These are phyloP conservation scores for Nitzschia sp. DNA, from an alignment of 108 stramenopile species.

Conservation along the genomic window DNA sequence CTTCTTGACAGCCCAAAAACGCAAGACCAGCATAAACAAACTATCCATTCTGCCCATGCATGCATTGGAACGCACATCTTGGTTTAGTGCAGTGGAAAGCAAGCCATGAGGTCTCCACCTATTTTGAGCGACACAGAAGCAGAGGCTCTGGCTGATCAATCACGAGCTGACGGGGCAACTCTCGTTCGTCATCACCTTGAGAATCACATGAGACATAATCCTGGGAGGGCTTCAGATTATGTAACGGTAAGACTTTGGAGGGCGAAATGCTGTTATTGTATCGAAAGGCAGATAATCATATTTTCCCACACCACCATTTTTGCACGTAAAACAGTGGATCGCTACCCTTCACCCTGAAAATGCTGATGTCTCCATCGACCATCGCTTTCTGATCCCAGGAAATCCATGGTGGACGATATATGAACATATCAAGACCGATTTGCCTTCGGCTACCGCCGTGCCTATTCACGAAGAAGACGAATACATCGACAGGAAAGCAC, in stretches of 20 bases:
- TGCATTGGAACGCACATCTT: too few relatives aligned
- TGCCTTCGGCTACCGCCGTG: slow-evolving; percentile 21
- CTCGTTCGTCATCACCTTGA: slow-evolving; percentile 21
- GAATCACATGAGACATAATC: slow-evolving; percentile 14
- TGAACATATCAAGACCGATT: slow-evolving; percentile 25
- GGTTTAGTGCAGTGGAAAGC: too few relatives aligned
- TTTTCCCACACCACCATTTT: not conserved
- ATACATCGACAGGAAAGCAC: not conserved
- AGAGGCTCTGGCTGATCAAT: not conserved
- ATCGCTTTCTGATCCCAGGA: slow-evolving; percentile 38
- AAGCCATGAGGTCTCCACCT: slow-evolving; percentile 10
- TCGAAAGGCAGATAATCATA: not conserved
- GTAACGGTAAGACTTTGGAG: slow-evolving; percentile 18
- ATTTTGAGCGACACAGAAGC: not conserved
- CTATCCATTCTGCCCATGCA: too few relatives aligned
- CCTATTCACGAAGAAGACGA: slow-evolving; percentile 6
- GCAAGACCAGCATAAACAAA: too few relatives aligned
- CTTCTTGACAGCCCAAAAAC: too few relatives aligned
- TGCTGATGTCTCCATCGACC: slow-evolving; percentile 31
- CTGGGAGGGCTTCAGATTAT: slow-evolving; percentile 22
- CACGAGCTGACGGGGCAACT: not conserved
- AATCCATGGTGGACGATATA: slow-evolving; percentile 45
- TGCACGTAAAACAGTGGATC: slow-evolving; percentile 20
- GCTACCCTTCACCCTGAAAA: slow-evolving; percentile 50
- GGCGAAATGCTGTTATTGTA: too few relatives aligned